Base-by-base conservation (phyloP, 2,329 filamentous ascomycete species). In the Xylaria sp. region DNA sequence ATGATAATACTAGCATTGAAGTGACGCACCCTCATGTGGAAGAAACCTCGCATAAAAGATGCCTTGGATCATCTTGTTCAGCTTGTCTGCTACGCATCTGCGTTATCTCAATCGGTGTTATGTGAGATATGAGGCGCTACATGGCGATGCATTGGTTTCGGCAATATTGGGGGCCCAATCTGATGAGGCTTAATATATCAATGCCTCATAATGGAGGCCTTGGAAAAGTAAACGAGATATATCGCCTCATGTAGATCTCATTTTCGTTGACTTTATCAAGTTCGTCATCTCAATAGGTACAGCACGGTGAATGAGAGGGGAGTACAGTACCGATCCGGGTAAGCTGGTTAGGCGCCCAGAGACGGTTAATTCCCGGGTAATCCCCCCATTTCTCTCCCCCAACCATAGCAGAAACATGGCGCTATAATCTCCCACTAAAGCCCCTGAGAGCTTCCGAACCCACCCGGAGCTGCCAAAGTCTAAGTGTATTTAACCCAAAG, bases 31-130 rank as follows among this genome's bases (percentile, higher is more conserved):
- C 81, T 89, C 82, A 70, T 87, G 80, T 15, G 87, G 85, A 66
- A 90, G 84, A 77, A 91, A 91, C 49, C 87, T 82, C 51, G 88
- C 87, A 74, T 89, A 90, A 71, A 90, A 90, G 61, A 91, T 90
- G 69, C 86, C 87, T 73, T 88, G 85, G 57, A 91, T 90, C 85
- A 89, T 89, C 70, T 70, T 77, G 67, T 60, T n/a, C n/a, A 31
- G 28, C 28, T 31, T 4, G 28, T 31, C 65, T 50, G 57, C 43
- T 9, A 38, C 9, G 42, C 21, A 35, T 35, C 14, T 8, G 33
- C 35, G 19, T 38, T 49, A n/a, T 42, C 28, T 55, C 37, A 37
- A 45, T 23, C 9, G 49, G 14, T 43, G 11, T 31, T 3, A 31
- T 43, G 50, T 53, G 37, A 28, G 43, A 17, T 8, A 43, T 43